Evolutionary conservation across 768 basidiomycete species (phyloP), one percentile per base, ranked within the genome.

Genomic region (Suillus decipiens): DNA sequence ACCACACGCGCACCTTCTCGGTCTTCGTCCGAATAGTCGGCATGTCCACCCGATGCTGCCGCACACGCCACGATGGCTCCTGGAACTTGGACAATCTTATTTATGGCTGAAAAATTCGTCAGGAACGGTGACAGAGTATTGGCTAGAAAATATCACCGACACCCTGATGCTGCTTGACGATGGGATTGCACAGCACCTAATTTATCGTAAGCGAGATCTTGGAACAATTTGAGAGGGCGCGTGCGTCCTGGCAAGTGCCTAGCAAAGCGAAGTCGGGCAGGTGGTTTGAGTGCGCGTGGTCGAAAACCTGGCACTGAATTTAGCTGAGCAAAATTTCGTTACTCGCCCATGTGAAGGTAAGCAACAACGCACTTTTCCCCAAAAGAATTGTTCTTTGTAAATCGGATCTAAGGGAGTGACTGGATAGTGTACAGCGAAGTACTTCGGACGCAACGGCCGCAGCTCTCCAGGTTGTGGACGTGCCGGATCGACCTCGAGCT

Each of bases 31-130:
- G 72, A 71, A 47, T 62, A 59, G 47, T 85, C 81, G 14, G 76
- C 65, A 28, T 74, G 42, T 1, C 87, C 87, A 17, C 80, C 85
- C 36, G 75, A 71, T 45, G 80, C 79, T 6, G 79, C 78, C 59
- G 84, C 82, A 28, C 80, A 78, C 37, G 84, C 76, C 19, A 80
- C 78, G 3, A 84, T 75, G 37, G 70, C 77, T 1, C 71, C 75
- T 10, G 76, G 72, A 10, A 68, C 71, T 63, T 89, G 88, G 17
- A 81, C 73, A 28, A 89, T 79, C 43, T 75, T 80, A 64, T 81
- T 84, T 62, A 88, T 79, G 37, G 80, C 88, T 86, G 48, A 43
- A 12, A 56, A 10, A 61, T 67, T 50, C 65, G 56, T 28, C 56
- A 28, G 57, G 34, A 19, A 19, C 14, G 11, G 34, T 36, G 53